Evolutionary conservation across 2,329 filamentous ascomycete genomes (phyloP), one percentile per base, ranked within the genome.

Genomic region (Boeremia lycopersici): DNA sequence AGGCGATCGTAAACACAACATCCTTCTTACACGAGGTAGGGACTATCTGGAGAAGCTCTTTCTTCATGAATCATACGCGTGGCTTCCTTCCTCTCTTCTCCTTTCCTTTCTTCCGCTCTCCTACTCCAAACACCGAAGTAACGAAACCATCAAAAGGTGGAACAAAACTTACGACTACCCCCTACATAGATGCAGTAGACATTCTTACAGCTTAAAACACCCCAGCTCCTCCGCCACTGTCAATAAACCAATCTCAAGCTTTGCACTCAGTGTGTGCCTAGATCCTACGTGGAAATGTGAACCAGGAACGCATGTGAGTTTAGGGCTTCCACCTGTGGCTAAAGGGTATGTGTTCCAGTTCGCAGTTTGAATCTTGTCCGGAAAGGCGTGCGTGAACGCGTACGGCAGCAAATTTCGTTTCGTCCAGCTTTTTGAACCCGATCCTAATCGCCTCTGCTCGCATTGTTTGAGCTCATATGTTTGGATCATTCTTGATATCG

Each of bases 381-480:
- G 53, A 56, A 43, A 56, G 53, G 25, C 44, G 48, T 11, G 53
- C 53, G 17, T 56, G 38, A 51, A 56, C 48, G 38, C 48, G 42
- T 19, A 56, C 47, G 33, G 39, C 47, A 52, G 53, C 47, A 38
- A 12, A 40, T 35, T 52, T 51, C 31, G 53, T 52, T 48, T 45
- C 48, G 17, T n/a, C 26, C 53, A 56, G 28, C 42, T 44, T 36
- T 29, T 48, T 52, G 26, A 47, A 56, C 41, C 53, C 47, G 52
- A 30, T 51, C 33, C 44, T 47, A 48, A 39, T 19, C 28, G 53
- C 53, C 48, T 51, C 48, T 48, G 53, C 38, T 47, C 11, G 47
- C 48, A 56, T 52, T 44, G 43, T 52, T 25, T 51, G 26, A 35
- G 48, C 42, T 42, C 42, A 56, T 48, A 33, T 43, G 38, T 36